Evolutionary conservation across 164 flowering plant species (phyloP), one percentile per base, ranked within the genome.

Genomic region (Stephania japonica): DNA sequence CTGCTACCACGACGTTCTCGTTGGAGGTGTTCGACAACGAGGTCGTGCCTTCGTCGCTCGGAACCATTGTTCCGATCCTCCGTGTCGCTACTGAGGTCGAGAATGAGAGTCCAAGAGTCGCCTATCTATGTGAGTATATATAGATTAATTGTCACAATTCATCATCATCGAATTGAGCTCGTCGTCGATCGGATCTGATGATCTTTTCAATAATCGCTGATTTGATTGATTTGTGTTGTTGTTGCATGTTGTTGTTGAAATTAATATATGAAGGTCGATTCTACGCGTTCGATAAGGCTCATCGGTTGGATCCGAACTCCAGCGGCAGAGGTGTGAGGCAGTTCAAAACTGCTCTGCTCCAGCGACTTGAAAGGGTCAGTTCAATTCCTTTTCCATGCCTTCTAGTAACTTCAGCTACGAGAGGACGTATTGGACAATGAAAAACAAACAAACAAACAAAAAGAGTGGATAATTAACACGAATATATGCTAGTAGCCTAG

Each of bases 321-420:
- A 90, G 81, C 11, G 99, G 99, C 10, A 91, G 99, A 79, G 98
- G 99, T 47, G 99, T 95, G 59, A 84, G 97, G 68, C 99, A 95
- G 78, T 95, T 95, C 84, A 95, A 95, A 80, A 93, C 97, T 6
- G 80, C 76, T 53, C 87, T 95, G 0, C 85, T 87, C 32, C 99
- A 93, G 68, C 85, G 99, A 53, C 66, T 95, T 25, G 97, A 93
- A 75, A 81, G 97, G 87, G 98, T 95, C 75, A 42, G 44, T 64
- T 32, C 4, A 32, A 32, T 32, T 32, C 38, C 2, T 32, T 44
- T 26, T 44, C 41, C 23, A 21, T 32, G 19, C 50, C 0, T 53
- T n/a, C 6, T 14, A 56, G n/a, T 61, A 6, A 19, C 8, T 38
- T 68, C n/a, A n/a, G n/a, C n/a, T n/a, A n/a, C n/a, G n/a, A n/a